Conservation (phyloP, 306 rosid genomes). For the Gleditsia sinensis region DNA sequence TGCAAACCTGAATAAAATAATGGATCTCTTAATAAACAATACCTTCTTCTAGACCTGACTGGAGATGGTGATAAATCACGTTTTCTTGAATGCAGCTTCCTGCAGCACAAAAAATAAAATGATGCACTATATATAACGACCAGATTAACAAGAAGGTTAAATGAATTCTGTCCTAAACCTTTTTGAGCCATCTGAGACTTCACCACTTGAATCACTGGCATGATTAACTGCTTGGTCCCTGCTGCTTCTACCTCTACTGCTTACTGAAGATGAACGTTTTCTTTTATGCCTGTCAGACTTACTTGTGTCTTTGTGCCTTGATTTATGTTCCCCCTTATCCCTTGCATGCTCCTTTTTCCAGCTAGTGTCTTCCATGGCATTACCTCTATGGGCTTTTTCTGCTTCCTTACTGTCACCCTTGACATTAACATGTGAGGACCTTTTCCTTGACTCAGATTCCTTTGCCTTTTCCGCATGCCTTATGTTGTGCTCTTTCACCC, state of each 20-base stretch:
- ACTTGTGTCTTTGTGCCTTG: conserved; percentile 61
- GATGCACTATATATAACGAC: conserved; percentile 34
- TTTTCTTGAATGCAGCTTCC: conserved; percentile 80
- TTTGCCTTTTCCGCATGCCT: conserved; percentile 58
- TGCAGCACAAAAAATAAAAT: conserved; percentile 47
- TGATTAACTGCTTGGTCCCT: conserved; percentile 50
- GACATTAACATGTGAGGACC: conserved; percentile 58
- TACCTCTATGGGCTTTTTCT: conserved; percentile 54
- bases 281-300: conserved; percentile 71
- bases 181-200: conserved; percentile 74
- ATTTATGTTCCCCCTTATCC: conserved; percentile 72
- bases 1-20: conserved; percentile 35
- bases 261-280: conserved; percentile 68
- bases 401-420: conserved; percentile 70
- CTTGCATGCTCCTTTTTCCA: conserved; percentile 65
- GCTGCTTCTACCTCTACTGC: conserved; percentile 75
- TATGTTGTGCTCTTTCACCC: conserved; percentile 50
- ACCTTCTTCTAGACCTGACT: conserved; percentile 89
- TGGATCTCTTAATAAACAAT: conserved; percentile 42
- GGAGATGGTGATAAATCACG: conserved; percentile 83
- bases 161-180: conserved; percentile 54
- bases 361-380: conserved; percentile 55
- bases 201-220: conserved; percentile 74
- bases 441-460: conserved; percentile 75
- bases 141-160: conserved; percentile 17